Percentiles rank a stretch among this genome's conserved stretches.
Evolutionary conservation across 164 flowering plant genomes (phyloP).

Genomic region (Magnolia sinica): DNA sequence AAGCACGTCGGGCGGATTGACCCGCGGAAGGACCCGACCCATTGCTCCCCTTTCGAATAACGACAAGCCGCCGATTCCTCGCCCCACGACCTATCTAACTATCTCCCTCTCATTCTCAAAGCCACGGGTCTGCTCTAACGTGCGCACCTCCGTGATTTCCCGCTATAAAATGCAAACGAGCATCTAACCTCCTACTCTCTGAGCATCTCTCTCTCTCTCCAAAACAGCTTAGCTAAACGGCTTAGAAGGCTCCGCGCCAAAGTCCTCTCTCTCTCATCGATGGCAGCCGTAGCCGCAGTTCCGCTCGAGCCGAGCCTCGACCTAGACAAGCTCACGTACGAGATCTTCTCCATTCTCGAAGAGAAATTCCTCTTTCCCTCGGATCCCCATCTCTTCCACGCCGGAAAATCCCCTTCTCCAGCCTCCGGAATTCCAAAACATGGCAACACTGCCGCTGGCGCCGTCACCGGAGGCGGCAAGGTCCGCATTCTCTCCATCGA

Average conservation of each 20-base stretch:
- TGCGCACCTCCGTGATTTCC: constrained; percentile 8
- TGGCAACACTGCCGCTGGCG: background rate
- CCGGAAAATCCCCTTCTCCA: background rate
- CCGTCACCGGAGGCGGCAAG: constrained; percentile 29
- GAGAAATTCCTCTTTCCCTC: constrained; percentile 64
- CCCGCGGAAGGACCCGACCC: background rate
- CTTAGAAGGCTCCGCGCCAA: background rate
- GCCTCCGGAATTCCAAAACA: background rate
- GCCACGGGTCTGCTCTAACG: constrained; percentile 7
- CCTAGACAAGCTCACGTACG: constrained; percentile 76
- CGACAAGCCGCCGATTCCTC: constrained; percentile 2
- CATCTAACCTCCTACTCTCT: background rate
- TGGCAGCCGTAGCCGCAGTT: constrained; percentile 20
- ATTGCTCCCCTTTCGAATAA: background rate
- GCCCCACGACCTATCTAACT: background rate
- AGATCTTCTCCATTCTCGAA: constrained; percentile 77
- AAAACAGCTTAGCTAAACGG: background rate
- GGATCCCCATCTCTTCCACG: constrained; percentile 14
- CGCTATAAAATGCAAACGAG: constrained; percentile 4
- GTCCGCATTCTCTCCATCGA: constrained; percentile 60
- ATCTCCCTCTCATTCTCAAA: no score
- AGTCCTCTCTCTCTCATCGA: background rate
- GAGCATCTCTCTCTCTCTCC: background rate
- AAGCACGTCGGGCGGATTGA: background rate
- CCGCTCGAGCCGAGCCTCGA: constrained; percentile 65